phyloP scores from a whole-genome alignment of 2,329 filamentous ascomycete genomes.

The Fusarium goolgardi region DNA sequence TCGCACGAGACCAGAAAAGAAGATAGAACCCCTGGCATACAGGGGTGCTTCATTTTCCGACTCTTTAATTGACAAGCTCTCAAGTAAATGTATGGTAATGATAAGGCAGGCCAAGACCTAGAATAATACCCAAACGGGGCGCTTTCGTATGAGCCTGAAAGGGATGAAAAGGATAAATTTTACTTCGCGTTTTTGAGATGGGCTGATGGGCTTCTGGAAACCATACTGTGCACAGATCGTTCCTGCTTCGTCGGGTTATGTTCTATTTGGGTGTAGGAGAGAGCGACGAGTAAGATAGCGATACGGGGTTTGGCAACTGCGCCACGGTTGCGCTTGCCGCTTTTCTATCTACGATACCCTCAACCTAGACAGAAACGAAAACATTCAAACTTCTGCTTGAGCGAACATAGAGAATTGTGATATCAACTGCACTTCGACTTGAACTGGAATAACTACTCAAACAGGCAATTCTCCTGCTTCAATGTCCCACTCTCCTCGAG shows the following conservation, averaged over 20 bases:
- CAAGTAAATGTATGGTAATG: constrained; percentile 35
- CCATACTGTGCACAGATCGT: not conserved
- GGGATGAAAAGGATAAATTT: not conserved
- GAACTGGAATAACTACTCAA: constrained; percentile 1
- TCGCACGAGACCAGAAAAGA: constrained; percentile 29
- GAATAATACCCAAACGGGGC: constrained; percentile 10
- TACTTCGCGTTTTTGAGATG: not conserved
- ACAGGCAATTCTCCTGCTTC: constrained; percentile 11
- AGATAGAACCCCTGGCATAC: constrained; percentile 26
- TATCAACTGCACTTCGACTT: not conserved
- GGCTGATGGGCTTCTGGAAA: not conserved
- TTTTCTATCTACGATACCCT: not conserved
- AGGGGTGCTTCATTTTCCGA: constrained; percentile 30
- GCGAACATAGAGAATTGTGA: not conserved
- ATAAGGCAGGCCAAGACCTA: constrained; percentile 25
- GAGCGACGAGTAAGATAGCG: constrained; percentile 3
- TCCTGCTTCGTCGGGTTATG: constrained; percentile 1
- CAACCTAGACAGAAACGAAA: not conserved
- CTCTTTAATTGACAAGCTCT: constrained; percentile 29
- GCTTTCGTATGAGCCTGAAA: constrained; percentile 1
- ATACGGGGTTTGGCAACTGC: constrained; percentile 3
- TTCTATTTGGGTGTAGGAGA: constrained; percentile 5
- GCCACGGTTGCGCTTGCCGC: not conserved
- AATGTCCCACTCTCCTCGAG: constrained; percentile 19
- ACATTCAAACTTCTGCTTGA: not conserved